phyloP scores from a whole-genome alignment of 352 stramenopile species.

The Pythium aphanidermatum region DNA sequence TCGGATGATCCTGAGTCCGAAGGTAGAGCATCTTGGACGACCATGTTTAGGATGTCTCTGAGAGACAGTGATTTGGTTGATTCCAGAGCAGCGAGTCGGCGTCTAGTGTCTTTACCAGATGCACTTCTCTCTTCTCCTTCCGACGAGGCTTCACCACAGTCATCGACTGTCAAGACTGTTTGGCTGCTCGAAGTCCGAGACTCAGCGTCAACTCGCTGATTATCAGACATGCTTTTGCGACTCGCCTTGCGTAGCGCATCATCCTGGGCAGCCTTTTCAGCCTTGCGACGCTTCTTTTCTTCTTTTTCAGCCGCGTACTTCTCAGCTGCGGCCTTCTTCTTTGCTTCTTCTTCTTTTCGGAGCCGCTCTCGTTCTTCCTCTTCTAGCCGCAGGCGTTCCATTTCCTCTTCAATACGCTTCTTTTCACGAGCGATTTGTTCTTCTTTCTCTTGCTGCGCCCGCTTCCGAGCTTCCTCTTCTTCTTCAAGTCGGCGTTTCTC shows the following conservation, averaged over 20 bases:
- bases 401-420: constrained; percentile 14
- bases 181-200: constrained; percentile 4
- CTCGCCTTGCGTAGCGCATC: neutral
- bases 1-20: constrained; percentile 16
- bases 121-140: neutral
- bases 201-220: neutral
- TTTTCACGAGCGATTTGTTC: constrained; percentile 15
- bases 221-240: constrained; percentile 11
- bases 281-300: constrained; percentile 8
- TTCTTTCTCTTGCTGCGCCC: constrained; percentile 14
- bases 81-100: no score
- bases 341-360: constrained; percentile 16
- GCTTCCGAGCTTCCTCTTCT: constrained; percentile 5
- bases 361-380: constrained; percentile 13
- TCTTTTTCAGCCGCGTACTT: constrained; percentile 3
- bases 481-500: neutral
- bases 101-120: neutral
- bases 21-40: constrained; percentile 21
- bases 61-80: constrained; percentile 10
- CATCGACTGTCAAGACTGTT: constrained; percentile 1
- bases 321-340: constrained; percentile 1
- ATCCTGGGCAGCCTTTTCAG: constrained; percentile 1
- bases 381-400: constrained; percentile 9
- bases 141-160: neutral
- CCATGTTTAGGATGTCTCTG: constrained; percentile 10